phyloP scores from a whole-genome alignment of 73 alveolate genomes.

The Blepharisma stoltei region DNA sequence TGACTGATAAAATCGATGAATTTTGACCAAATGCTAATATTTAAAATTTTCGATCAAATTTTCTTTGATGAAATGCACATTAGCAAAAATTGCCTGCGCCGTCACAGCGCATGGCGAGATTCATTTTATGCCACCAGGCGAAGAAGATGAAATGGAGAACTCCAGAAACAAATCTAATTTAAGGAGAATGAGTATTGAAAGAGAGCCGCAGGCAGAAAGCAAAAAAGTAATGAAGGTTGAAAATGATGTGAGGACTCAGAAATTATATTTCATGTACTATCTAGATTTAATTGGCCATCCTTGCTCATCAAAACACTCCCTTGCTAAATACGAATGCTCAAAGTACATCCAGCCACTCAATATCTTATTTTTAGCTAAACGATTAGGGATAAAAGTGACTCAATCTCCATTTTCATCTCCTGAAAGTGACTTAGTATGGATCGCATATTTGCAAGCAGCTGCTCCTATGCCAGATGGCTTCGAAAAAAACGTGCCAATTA shows the following conservation, averaged over 20 bases:
- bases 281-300: conserved; percentile 23
- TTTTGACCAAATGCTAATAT: neutral
- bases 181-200: neutral
- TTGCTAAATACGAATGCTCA: neutral
- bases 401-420: conserved; percentile 10
- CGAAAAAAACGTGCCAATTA: neutral
- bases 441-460: conserved; percentile 23
- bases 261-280: conserved; percentile 5
- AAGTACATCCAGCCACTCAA: neutral
- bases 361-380: neutral
- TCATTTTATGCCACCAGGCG: neutral
- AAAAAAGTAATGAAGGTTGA: neutral
- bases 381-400: conserved; percentile 2
- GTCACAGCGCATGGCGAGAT: neutral
- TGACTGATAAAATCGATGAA: too few species aligned
- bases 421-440: conserved; percentile 31
- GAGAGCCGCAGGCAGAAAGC: neutral
- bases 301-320: neutral
- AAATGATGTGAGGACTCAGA: neutral
- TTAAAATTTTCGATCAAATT: too few species aligned
- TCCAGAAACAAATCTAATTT: neutral
- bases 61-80: too few species aligned
- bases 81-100: too few species aligned
- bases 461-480: conserved; percentile 26
- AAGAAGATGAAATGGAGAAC: neutral